phyloP scores from a whole-genome alignment of 805 yeast genomes.

The Teunomyces panamensis region DNA sequence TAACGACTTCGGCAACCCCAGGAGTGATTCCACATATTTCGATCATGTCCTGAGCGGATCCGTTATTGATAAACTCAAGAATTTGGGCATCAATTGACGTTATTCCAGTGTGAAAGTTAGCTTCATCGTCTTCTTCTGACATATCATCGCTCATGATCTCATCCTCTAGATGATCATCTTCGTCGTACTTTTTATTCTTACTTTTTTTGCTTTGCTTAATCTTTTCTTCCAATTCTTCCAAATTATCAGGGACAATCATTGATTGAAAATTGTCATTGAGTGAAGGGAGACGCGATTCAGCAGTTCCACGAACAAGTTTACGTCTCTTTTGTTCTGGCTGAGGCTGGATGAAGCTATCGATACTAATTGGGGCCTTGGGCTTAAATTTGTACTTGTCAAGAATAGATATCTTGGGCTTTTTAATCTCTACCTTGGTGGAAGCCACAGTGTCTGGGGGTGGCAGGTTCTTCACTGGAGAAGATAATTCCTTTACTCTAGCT shows the following conservation, averaged over 20 bases:
- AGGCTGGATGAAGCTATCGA: slow-evolving; percentile 23
- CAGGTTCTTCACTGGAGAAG: slow-evolving; percentile 16
- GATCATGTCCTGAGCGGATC: slow-evolving; percentile 68
- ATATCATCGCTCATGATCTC: slow-evolving; percentile 48
- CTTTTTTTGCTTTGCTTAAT: slow-evolving; percentile 32
- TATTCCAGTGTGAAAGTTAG: slow-evolving; percentile 31
- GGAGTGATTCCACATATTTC: slow-evolving; percentile 76
- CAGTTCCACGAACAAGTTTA: slow-evolving; percentile 35
- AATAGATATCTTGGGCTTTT: slow-evolving; percentile 40
- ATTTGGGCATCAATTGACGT: slow-evolving; percentile 62
- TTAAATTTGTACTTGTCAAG: slow-evolving; percentile 39
- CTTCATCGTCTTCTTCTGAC: slow-evolving; percentile 45
- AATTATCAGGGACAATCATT: slow-evolving; percentile 19
- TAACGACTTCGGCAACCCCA: slow-evolving; percentile 58
- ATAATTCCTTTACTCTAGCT: slow-evolving; percentile 24
- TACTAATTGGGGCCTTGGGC: slow-evolving; percentile 30
- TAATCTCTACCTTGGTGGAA: slow-evolving; percentile 39
- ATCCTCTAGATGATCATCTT: slow-evolving; percentile 41
- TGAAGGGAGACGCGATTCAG: slow-evolving; percentile 12
- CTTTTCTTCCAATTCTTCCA: slow-evolving; percentile 39
- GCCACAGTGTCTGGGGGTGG: slow-evolving; percentile 3
- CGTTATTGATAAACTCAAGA: slow-evolving; percentile 74
- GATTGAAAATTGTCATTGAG: not conserved
- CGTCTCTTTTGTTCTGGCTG: slow-evolving; percentile 25
- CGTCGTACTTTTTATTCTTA: slow-evolving; percentile 12